A percentile compares a stretch with the other conserved stretches of the same genome.
Evolutionary conservation across 2,329 filamentous ascomycete species (phyloP).

Genomic region (Verticillium nubilum): DNA sequence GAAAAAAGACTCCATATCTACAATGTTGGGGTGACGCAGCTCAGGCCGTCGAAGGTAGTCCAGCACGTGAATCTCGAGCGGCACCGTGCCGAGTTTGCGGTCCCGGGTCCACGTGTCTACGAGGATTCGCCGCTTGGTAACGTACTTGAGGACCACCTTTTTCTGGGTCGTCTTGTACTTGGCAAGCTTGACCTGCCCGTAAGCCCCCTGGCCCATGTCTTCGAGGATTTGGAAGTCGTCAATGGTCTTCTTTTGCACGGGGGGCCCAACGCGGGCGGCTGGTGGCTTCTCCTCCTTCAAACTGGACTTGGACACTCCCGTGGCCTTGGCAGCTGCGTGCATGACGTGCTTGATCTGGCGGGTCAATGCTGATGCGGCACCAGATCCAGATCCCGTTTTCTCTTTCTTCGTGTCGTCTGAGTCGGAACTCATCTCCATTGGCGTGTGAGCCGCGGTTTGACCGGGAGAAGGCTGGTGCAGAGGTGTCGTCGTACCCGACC

Average conservation of each 20-base stretch:
- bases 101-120: slow-evolving; percentile 98
- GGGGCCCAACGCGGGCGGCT: slow-evolving; percentile 27
- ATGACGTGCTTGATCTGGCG: slow-evolving; percentile 52
- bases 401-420: slow-evolving; percentile 41
- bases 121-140: slow-evolving; percentile 92
- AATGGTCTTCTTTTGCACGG: slow-evolving; percentile 70
- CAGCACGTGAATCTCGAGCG: slow-evolving; percentile 92
- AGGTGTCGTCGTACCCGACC: slow-evolving; percentile 64
- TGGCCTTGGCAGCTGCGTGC: slow-evolving; percentile 48
- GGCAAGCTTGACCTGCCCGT: slow-evolving; percentile 94
- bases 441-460: slow-evolving; percentile 56
- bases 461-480: slow-evolving; percentile 75
- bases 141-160: slow-evolving; percentile 94
- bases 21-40: slow-evolving; percentile 61
- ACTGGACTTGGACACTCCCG: slow-evolving; percentile 29
- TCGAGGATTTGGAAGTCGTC: slow-evolving; percentile 88
- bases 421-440: slow-evolving; percentile 51
- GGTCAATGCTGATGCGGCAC: slow-evolving; percentile 42
- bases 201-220: slow-evolving; percentile 97
- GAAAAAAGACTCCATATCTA: slow-evolving; percentile 69
- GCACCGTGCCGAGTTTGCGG: slow-evolving; percentile 85
- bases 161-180: slow-evolving; percentile 74
- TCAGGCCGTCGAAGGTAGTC: slow-evolving; percentile 81
- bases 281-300: slow-evolving; percentile 26
- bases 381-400: slow-evolving; percentile 23